Conservation (phyloP, 805 yeast genomes). For the Candida wancherniae region DNA sequence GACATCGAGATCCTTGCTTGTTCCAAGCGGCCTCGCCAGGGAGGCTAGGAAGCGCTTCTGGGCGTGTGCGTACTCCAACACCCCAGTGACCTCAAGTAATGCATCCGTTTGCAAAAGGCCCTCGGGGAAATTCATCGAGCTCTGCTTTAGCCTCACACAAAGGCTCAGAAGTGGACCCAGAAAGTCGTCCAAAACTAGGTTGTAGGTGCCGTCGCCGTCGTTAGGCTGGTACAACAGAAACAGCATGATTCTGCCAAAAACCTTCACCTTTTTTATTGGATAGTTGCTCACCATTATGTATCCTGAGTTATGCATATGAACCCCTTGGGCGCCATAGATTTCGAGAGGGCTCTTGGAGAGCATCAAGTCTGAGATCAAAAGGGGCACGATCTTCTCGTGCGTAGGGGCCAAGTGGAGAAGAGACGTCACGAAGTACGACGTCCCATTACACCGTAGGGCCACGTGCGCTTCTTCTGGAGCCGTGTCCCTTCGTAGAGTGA, state of each 20-base stretch:
- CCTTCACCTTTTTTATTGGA: conserved; percentile 24
- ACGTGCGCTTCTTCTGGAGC: conserved; percentile 34
- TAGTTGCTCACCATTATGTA: conserved; percentile 26
- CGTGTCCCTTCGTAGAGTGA: conserved; percentile 19
- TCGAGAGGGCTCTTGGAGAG: conserved; percentile 8
- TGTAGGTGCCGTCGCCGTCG: conserved; percentile 8
- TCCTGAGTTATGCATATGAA: conserved; percentile 12
- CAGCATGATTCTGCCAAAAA: conserved; percentile 27
- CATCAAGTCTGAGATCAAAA: conserved; percentile 29
- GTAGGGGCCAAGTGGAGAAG: conserved; percentile 32
- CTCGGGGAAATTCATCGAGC: conserved; percentile 13
- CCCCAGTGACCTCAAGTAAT: conserved; percentile 24
- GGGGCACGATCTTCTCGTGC: conserved; percentile 17
- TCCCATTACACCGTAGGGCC: conserved; percentile 21
- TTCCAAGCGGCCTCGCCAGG: conserved; percentile 15
- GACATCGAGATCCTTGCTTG: conserved; percentile 14
- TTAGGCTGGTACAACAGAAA: conserved; percentile 2
- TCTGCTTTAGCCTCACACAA: conserved; percentile 17
- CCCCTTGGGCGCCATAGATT: conserved; percentile 16
- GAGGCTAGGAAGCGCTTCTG: conserved; percentile 7
- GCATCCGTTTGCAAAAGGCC: conserved; percentile 18
- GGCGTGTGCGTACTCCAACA: conserved; percentile 6
- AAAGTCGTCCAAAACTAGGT: conserved; percentile 31
- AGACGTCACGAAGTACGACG: conserved; percentile 29
- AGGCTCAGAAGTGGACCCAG: conserved; percentile 29